These are phyloP conservation scores for Ascochyta lentis DNA, from an alignment of 2,329 filamentous ascomycete genomes.

Conservation along the genomic window DNA sequence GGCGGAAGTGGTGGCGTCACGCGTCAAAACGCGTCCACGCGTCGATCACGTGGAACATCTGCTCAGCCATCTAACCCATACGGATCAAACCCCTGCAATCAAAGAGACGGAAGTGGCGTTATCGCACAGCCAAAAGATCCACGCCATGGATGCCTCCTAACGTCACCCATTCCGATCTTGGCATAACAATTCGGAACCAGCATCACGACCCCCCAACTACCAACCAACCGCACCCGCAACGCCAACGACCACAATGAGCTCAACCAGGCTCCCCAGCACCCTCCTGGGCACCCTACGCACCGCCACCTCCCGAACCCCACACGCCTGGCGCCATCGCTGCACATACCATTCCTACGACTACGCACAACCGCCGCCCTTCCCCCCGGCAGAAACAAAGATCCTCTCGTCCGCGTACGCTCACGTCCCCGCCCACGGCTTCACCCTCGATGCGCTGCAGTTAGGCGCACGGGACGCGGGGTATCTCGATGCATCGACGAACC, in stretches of 20 bases:
- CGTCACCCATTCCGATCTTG: not conserved
- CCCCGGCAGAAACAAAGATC: constrained; percentile 73
- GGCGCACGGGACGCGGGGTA: constrained; percentile 87
- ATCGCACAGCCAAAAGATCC: not conserved
- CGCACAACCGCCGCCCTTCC: constrained; percentile 65
- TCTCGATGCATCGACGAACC: constrained; percentile 81
- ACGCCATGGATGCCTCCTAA: not conserved
- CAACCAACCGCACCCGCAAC: no score
- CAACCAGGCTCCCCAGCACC: constrained; percentile 33
- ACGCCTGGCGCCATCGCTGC: constrained; percentile 26
- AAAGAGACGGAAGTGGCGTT: not conserved
- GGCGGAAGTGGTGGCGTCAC: constrained; percentile 17
- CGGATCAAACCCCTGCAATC: not conserved
- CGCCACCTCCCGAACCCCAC: constrained; percentile 26
- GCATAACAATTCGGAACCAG: constrained; percentile 17
- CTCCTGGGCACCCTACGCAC: constrained; percentile 34
- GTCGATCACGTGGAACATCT: constrained; percentile 5
- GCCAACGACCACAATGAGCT: constrained; percentile 36
- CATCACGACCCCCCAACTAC: constrained; percentile 14
- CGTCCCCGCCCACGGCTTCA: constrained; percentile 85
- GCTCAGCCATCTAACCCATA: not conserved
- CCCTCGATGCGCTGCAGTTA: constrained; percentile 71
- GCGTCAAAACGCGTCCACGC: constrained; percentile 16
- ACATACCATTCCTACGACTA: constrained; percentile 49
- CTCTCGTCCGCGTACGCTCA: constrained; percentile 81